Base-by-base conservation (phyloP, 441 rosid species). In the Dalechampia spathulata region DNA sequence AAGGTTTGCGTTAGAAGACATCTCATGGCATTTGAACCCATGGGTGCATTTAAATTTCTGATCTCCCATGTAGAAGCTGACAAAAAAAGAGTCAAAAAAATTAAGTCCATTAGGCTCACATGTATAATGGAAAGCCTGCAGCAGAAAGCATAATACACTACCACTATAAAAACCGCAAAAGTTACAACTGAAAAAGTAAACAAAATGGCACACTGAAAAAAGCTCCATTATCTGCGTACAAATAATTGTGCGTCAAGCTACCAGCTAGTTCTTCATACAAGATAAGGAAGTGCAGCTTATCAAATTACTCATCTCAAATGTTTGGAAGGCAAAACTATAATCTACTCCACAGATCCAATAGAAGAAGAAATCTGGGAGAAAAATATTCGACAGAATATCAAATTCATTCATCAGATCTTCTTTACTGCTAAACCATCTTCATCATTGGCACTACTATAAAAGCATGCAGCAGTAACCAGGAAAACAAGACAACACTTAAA, bases 11-110 rank as follows among this genome's bases (percentile, higher is more conserved):
- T 90, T 62, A 90, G 86, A 58, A 94, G 78, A 78, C 96, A 83
- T 75, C 73, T 86, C 63, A 76, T 66, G 43, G 73, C 60, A 56
- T 65, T 80, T 43, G 90, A 73, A 69, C 90, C 93, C 81, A 66
- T 71, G 38, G 95, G 85, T 52, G 79, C 55, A 55, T 75, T 81
- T 64, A 94, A 64, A 69, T 67, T 71, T 72, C 83, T 80, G 49
- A 94, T 83, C 86, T 94, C 99, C 99, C 99, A 94, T 52, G 89
- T 80, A 52, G 97, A 90, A 60, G 99, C 99, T 94, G 52, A 49
- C 43, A 48, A 16, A 57, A 57, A 67, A 21, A 45, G 26, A 36
- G 21, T 4, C n/a, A 37, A 52, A 39, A 55, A 36, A 65, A 49
- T 21, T 15, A 61, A 52, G n/a, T n/a, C n/a, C n/a, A n/a, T n/a